Percentiles rank a stretch among this genome's conserved stretches.
phyloP scores from a whole-genome alignment of 768 basidiomycete genomes.

The Tulasnella sp. region DNA sequence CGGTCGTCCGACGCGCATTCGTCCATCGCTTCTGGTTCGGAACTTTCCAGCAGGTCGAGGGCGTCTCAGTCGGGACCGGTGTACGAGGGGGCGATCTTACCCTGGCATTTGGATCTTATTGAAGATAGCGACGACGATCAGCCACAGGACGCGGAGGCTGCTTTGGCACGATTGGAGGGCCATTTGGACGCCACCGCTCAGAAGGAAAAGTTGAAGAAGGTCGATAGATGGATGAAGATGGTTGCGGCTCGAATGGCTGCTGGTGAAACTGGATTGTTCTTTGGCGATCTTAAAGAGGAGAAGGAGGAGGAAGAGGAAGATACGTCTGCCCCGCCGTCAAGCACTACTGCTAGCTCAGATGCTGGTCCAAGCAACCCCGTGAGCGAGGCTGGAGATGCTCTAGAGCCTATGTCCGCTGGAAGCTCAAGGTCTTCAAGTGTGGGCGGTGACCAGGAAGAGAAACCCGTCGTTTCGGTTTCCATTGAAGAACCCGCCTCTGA shows the following conservation, averaged over 20 bases:
- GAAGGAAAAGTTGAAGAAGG: slow-evolving; percentile 67
- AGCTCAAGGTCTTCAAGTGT: neutral
- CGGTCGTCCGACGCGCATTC: slow-evolving; percentile 26
- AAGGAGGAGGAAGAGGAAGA: slow-evolving; percentile 5
- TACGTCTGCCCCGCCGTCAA: neutral
- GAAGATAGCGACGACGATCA: slow-evolving; percentile 58
- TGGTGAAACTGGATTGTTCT: neutral
- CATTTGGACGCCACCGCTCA: slow-evolving; percentile 72
- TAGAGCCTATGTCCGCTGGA: neutral
- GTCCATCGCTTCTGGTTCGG: slow-evolving; percentile 25
- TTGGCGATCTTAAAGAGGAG: slow-evolving; percentile 25
- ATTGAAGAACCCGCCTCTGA: neutral
- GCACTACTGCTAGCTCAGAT: neutral
- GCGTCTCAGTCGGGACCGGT: slow-evolving; percentile 7
- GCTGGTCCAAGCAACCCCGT: neutral
- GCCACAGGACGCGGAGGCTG: slow-evolving; percentile 73
- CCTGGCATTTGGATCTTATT: slow-evolving; percentile 56
- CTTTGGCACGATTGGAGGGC: slow-evolving; percentile 75
- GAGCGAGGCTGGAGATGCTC: neutral
- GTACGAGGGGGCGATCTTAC: slow-evolving; percentile 35
- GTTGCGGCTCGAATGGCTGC: slow-evolving; percentile 52
- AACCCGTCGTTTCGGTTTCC: neutral
- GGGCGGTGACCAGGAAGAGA: neutral
- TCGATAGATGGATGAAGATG: slow-evolving; percentile 74
- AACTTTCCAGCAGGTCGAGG: neutral